Base-by-base conservation (phyloP, 2,329 filamentous ascomycete genomes). In the Didymellaceae sp. region DNA sequence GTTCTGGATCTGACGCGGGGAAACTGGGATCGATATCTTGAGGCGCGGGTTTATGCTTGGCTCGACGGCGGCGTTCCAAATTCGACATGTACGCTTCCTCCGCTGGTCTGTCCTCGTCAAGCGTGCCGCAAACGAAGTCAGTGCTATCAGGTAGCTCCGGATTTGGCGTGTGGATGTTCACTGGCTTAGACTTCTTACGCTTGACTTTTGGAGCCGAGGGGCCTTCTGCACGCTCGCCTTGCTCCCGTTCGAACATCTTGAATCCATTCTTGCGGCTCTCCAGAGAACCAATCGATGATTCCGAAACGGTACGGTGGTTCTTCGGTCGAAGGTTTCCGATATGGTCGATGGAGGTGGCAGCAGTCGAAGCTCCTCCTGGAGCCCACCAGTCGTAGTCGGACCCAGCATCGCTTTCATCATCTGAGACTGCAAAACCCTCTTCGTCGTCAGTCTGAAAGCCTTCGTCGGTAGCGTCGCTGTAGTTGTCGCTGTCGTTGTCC, bases 71-170 rank as follows among this genome's bases (percentile, higher is more conserved):
- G 46, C 90, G 86, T 65, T 92, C 89, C 50, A 95, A 82, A 63
- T 89, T 91, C 2, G 90, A 89, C 47, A 96, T 82, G 72, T 97
- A 99, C 0, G 91, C 93, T 61, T 92, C 91, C 71, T 99, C 94
- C n/a, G 97, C 77, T 2, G 91, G 91, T 34, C 91, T 86, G 67
- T 99, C 94, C 74, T 99, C 94, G 60, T 99, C 94, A 16, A 99
- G 80, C 1, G 94, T 99, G 51, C 94, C 94, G 67, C 94, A 97
- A n/a, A 99, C 94, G 61, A 99, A 99, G 72, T 99, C 94, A 11
- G 94, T 97, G 74, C 92, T 97, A 72, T 99, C 94, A 1, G 94
- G 94, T 9, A 99, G 80, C 68, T 96, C 91, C 2, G 90, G 90
- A 1, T 88, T 89, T 14, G 70, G 66, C 30, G 85, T 82, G 17